These are phyloP conservation scores for Herpetomonas muscarum DNA, from an alignment of 208 protist species.

Conservation along the genomic window DNA sequence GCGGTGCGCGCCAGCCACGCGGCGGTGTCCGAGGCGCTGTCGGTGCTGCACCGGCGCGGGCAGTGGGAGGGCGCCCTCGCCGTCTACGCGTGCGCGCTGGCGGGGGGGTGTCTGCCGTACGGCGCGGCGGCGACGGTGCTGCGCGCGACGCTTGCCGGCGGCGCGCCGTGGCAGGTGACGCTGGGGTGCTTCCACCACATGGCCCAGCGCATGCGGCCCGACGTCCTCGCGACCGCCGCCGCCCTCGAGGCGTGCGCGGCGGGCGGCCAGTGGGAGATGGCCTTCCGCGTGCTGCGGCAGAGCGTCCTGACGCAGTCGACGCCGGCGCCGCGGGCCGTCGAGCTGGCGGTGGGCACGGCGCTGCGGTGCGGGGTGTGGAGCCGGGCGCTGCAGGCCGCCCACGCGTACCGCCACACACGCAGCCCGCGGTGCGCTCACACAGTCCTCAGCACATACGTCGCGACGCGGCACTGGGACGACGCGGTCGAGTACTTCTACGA, in stretches of 20 bases:
- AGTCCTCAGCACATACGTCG: conserved; percentile 50
- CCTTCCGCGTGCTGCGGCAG: conserved; percentile 59
- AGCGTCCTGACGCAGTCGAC: conserved; percentile 42
- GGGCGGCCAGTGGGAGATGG: conserved; percentile 60
- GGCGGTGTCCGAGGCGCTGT: conserved; percentile 6
- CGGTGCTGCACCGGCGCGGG: conserved; percentile 22
- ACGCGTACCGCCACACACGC: conserved; percentile 38
- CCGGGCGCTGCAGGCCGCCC: conserved; percentile 42
- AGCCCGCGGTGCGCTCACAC: conserved; percentile 52
- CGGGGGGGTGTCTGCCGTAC: conserved; percentile 48
- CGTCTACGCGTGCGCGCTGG: conserved; percentile 44
- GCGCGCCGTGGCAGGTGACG: conserved; percentile 54
- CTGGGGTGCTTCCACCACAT: conserved; percentile 54
- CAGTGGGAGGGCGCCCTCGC: conserved; percentile 56
- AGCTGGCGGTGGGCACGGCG: conserved; percentile 36
- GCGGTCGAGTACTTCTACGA: conserved; percentile 74
- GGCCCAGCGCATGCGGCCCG: conserved; percentile 45
- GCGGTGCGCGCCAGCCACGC: not conserved
- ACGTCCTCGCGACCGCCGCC: conserved; percentile 36
- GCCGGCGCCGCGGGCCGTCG: conserved; percentile 43
- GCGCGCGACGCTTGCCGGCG: conserved; percentile 22
- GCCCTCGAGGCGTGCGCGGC: conserved; percentile 60
- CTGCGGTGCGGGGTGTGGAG: conserved; percentile 48
- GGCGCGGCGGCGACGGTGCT: conserved; percentile 25
- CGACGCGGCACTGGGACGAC: conserved; percentile 46